Evolutionary conservation across 306 rosid genomes (phyloP).

Genomic region (Prunus dulcis): DNA sequence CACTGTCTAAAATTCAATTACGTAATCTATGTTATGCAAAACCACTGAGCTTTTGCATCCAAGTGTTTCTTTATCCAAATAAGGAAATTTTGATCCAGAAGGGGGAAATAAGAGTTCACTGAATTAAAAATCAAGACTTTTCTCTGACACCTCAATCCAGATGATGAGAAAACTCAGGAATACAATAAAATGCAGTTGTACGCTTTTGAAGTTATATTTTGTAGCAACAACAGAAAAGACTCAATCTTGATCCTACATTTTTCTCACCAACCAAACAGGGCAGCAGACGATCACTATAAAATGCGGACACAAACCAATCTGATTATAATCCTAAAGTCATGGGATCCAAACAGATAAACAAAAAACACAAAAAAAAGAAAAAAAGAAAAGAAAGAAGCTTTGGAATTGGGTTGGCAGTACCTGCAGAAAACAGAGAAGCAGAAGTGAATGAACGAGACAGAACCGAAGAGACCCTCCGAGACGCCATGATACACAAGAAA

Average conservation of each 20-base stretch:
- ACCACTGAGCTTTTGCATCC: not conserved
- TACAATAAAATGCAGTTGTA: not conserved
- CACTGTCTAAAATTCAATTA: not conserved
- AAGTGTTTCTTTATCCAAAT: not conserved
- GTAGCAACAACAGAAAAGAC: not conserved
- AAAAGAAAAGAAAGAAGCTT: not conserved
- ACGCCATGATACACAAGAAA: conserved; percentile 40
- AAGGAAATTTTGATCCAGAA: not conserved
- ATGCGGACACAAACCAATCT: not conserved
- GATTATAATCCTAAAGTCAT: not conserved
- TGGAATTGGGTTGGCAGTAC: conserved; percentile 17
- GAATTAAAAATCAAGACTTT: not conserved
- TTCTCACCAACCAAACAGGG: not conserved
- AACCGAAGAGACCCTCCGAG: conserved; percentile 41
- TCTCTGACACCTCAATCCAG: not conserved
- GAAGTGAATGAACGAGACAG: conserved; percentile 54
- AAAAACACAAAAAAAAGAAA: not conserved
- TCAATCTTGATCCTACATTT: not conserved
- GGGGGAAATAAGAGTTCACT: not conserved
- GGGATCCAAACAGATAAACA: not conserved
- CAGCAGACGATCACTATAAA: not conserved
- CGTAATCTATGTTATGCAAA: not conserved
- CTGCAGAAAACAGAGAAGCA: conserved; percentile 46
- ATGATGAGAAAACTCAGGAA: conserved; percentile 1
- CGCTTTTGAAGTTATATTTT: not conserved